These are phyloP conservation scores for Apiospora rasikravindrae DNA, from an alignment of 2,329 filamentous ascomycete species.

Conservation along the genomic window DNA sequence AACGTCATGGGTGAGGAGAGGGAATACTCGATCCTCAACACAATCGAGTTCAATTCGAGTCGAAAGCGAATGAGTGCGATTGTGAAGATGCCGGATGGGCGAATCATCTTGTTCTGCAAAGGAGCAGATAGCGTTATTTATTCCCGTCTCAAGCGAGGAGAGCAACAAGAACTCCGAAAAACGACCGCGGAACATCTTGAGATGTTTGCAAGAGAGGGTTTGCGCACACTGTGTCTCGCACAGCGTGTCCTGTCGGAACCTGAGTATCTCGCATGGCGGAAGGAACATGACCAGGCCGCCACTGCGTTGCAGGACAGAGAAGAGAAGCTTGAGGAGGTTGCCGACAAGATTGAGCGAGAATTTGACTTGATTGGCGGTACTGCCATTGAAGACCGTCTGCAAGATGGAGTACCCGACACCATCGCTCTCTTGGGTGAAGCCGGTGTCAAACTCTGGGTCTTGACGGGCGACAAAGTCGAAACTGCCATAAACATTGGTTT, in stretches of 20 bases:
- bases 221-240: slow-evolving; percentile 93
- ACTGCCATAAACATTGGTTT: slow-evolving; percentile 99
- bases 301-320: slow-evolving; percentile 85
- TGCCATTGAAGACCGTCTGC: slow-evolving; percentile 94
- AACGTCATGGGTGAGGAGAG: slow-evolving; percentile 87
- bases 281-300: slow-evolving; percentile 85
- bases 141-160: slow-evolving; percentile 81
- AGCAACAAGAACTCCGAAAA: slow-evolving; percentile 83
- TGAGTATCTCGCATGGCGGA: slow-evolving; percentile 85
- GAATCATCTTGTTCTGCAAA: slow-evolving; percentile 93
- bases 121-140: slow-evolving; percentile 98
- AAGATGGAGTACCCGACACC: slow-evolving; percentile 95
- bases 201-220: slow-evolving; percentile 93
- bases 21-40: slow-evolving; percentile 88
- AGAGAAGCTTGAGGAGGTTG: slow-evolving; percentile 88
- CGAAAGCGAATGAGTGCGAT: slow-evolving; percentile 98
- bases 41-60: slow-evolving; percentile 95
- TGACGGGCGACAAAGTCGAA: slow-evolving; percentile 98
- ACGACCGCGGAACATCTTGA: slow-evolving; percentile 93
- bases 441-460: slow-evolving; percentile 97
- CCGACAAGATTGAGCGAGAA: slow-evolving; percentile 89
- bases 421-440: slow-evolving; percentile 90
- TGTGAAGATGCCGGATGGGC: slow-evolving; percentile 89
- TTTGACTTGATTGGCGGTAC: slow-evolving; percentile 89
- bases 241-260: slow-evolving; percentile 79